A percentile compares a stretch with the other conserved stretches of the same genome.
Evolutionary conservation across 495 filamentous ascomycete species (phyloP).

Genomic region (Penicillium antarcticum): DNA sequence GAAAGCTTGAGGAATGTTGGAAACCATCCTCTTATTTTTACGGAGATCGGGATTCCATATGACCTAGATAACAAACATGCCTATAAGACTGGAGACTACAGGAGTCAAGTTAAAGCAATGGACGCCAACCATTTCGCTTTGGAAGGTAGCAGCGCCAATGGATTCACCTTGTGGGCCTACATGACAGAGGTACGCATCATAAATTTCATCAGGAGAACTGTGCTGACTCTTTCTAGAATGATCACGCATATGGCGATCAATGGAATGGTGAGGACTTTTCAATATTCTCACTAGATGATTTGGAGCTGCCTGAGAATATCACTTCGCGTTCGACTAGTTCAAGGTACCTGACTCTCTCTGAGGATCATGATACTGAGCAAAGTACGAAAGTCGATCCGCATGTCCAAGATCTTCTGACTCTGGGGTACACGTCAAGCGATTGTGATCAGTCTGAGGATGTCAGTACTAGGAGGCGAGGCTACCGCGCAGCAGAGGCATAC

Average conservation of each 20-base stretch:
- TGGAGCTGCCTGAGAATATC: constrained; percentile 50
- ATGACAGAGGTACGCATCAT: constrained; percentile 56
- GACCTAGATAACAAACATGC: constrained; percentile 97
- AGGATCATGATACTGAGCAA: constrained; percentile 51
- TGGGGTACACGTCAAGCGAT: constrained; percentile 58
- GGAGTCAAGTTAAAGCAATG: constrained; percentile 91
- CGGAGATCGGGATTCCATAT: constrained; percentile 96
- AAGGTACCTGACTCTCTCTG: constrained; percentile 55
- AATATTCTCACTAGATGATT: constrained; percentile 81
- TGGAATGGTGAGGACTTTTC: constrained; percentile 99
- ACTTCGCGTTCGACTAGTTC: constrained; percentile 32
- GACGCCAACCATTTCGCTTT: constrained; percentile 95
- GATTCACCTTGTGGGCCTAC: constrained; percentile 90
- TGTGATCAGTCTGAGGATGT: constrained; percentile 49
- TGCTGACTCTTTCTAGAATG: constrained; percentile 53
- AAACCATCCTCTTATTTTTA: constrained; percentile 83
- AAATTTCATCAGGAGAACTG: not conserved
- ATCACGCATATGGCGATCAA: constrained; percentile 84
- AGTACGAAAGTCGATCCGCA: constrained; percentile 62
- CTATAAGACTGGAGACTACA: constrained; percentile 95
- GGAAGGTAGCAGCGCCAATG: constrained; percentile 75
- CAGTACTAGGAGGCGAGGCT: constrained; percentile 57
- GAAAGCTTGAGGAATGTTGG: constrained; percentile 90
- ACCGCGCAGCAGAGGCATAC: constrained; percentile 87
- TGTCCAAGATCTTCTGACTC: constrained; percentile 68